Evolutionary conservation across 73 alveolate species (phyloP).

Genomic region (Loxodes magnus): DNA sequence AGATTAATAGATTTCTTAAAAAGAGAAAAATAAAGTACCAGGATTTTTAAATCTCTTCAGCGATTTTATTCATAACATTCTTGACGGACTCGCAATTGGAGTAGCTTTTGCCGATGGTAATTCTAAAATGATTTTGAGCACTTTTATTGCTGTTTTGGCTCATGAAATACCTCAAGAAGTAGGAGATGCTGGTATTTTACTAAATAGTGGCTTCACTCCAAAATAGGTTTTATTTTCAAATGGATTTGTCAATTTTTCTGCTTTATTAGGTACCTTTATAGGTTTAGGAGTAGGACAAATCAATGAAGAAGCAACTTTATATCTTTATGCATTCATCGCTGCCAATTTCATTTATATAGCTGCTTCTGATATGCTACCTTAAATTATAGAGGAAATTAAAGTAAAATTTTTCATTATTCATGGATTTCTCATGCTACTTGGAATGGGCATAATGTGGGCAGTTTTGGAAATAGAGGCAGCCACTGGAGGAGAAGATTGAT

Average conservation of each 20-base stretch:
- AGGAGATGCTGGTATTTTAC: constrained; percentile 20
- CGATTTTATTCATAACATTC: constrained; percentile 21
- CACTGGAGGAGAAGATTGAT: too few relatives aligned
- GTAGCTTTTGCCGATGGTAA: constrained; percentile 13
- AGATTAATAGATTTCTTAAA: constrained; percentile 3
- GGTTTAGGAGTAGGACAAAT: constrained; percentile 16
- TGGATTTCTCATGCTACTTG: too few relatives aligned
- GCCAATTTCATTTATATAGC: constrained; percentile 23
- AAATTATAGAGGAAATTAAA: constrained; percentile 12
- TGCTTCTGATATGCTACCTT: constrained; percentile 18
- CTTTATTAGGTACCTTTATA: constrained; percentile 14
- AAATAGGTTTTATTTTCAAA: constrained; percentile 15
- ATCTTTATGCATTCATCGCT: constrained; percentile 17
- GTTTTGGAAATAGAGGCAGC: too few relatives aligned
- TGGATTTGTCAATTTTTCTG: constrained; percentile 19
- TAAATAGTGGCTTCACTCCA: constrained; percentile 12
- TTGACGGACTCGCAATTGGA: constrained; percentile 27
- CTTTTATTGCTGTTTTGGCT: constrained; percentile 18
- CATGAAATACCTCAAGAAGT: constrained; percentile 29
- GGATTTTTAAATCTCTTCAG: constrained; percentile 18
- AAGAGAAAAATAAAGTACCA: constrained; percentile 22
- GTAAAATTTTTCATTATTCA: too few relatives aligned
- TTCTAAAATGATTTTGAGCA: constrained; percentile 6
- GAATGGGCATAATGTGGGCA: too few relatives aligned
- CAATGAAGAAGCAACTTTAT: constrained; percentile 3